These are phyloP conservation scores for Amniculicola lignicola DNA, from an alignment of 495 filamentous ascomycete species.

Conservation along the genomic window DNA sequence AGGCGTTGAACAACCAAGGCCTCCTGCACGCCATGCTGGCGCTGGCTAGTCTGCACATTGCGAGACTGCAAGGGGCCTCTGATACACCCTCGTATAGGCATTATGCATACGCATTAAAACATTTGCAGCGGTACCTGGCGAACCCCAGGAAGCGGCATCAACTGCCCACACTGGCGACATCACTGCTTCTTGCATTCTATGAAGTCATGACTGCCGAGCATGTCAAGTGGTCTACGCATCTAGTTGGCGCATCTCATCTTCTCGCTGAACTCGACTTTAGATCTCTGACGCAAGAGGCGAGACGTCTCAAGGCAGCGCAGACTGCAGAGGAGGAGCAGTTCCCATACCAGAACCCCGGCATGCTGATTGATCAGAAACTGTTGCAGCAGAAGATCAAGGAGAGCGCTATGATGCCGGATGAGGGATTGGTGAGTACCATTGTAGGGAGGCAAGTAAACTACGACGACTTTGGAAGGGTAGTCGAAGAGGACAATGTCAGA, in stretches of 20 bases:
- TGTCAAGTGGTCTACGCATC: constrained; percentile 89
- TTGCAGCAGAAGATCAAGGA: constrained; percentile 17
- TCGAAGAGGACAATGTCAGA: constrained; percentile 10
- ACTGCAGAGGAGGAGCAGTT: constrained; percentile 34
- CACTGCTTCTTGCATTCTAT: constrained; percentile 85
- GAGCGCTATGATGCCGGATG: constrained; percentile 33
- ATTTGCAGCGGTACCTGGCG: constrained; percentile 70
- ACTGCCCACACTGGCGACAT: constrained; percentile 80
- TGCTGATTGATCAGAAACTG: constrained; percentile 30
- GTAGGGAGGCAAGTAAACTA: constrained; percentile 40
- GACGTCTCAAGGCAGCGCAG: constrained; percentile 51
- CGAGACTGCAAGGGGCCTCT: constrained; percentile 69
- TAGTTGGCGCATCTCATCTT: constrained; percentile 78
- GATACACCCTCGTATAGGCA: constrained; percentile 81
- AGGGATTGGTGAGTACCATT: constrained; percentile 37
- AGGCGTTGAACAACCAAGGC: constrained; percentile 77
- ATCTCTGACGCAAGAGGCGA: constrained; percentile 66
- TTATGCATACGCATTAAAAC: constrained; percentile 80
- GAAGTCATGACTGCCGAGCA: constrained; percentile 95
- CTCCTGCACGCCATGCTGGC: constrained; percentile 91
- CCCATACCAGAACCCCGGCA: constrained; percentile 32
- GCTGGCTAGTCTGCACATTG: constrained; percentile 81
- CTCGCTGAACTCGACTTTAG: constrained; percentile 78
- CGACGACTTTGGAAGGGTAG: constrained; percentile 34
- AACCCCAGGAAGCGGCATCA: constrained; percentile 68